phyloP scores from a whole-genome alignment of 805 yeast genomes.

The Suhomyces canberraensis region DNA sequence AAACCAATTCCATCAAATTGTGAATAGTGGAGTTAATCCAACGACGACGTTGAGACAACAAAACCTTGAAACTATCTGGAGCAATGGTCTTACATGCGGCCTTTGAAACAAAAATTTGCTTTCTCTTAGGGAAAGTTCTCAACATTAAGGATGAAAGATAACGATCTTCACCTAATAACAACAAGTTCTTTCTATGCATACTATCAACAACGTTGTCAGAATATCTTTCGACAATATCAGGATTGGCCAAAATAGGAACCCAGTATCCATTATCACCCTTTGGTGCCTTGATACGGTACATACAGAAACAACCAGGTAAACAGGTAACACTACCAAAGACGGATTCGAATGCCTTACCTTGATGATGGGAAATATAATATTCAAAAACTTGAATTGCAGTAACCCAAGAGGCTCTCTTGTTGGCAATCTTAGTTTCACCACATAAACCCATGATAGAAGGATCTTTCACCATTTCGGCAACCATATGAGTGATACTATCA shows the following conservation, averaged over 20 bases:
- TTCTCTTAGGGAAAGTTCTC: constrained; percentile 84
- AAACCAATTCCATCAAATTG: constrained; percentile 80
- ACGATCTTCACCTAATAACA: constrained; percentile 88
- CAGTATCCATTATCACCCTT: constrained; percentile 68
- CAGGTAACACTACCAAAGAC: constrained; percentile 94
- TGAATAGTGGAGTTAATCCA: constrained; percentile 97
- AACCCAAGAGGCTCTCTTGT: constrained; percentile 81
- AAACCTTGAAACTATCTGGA: constrained; percentile 76
- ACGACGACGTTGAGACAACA: constrained; percentile 90
- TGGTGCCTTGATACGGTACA: constrained; percentile 88
- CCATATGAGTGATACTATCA: constrained; percentile 85
- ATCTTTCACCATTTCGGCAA: constrained; percentile 83
- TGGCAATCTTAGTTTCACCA: constrained; percentile 91
- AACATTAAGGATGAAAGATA: constrained; percentile 82
- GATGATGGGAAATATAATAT: constrained; percentile 90
- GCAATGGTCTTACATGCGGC: constrained; percentile 91
- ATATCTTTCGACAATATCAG: constrained; percentile 89
- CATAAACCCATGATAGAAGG: constrained; percentile 88
- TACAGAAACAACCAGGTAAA: constrained; percentile 91
- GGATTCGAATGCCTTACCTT: constrained; percentile 91
- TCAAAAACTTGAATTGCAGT: constrained; percentile 93
- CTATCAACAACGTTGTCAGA: constrained; percentile 83
- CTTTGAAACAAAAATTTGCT: constrained; percentile 80
- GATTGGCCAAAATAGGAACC: constrained; percentile 92
- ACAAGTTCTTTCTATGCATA: constrained; percentile 79